Base-by-base conservation (phyloP, 2,329 filamentous ascomycete genomes). In the Colletotrichum chlorophyti region DNA sequence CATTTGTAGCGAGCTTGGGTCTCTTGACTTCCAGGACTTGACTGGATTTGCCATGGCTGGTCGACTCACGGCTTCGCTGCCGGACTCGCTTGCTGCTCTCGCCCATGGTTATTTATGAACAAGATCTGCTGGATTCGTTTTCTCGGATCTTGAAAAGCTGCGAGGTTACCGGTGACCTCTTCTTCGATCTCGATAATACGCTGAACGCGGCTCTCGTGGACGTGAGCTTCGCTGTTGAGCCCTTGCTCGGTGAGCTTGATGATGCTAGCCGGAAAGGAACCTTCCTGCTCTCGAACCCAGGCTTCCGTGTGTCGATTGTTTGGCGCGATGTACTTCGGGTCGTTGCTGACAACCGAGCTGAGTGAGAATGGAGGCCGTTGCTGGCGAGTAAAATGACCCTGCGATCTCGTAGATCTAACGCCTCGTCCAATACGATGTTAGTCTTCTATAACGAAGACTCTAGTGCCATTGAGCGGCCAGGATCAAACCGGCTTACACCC, bases 341-440 rank as follows among this genome's bases (percentile, higher is more conserved):
- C 57, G 34, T 38, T 32, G 45, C 38, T 47, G 9, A 60, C 45
- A 38, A 60, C 57, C n/a, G 57, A 42, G 43, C 53, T 45, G 11
- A 60, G 57, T 19, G 57, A 60, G 21, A 57, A 60, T 14, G 52
- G 35, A 31, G 51, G 51, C 45, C 49, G 57, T 45, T 55, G 51
- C 21, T 57, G 57, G 51, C 57, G 57, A 49, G 51, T 60, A 43
- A 57, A 60, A 38, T 35, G 31, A 60, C 57, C 38, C 41, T 53
- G 52, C 57, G 57, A 60, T 60, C 57, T 60, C 38, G 57, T 60
- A 57, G 57, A 60, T 57, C 57, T 60, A 19, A 24, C n/a, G n/a
- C 26, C 24, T 26, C 29, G 15, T 31, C 12, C 50, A 29, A 21
- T 21, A 26, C 10, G 27, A 41, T 23, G 32, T 43, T 15, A 53